These are phyloP conservation scores for Pichia sp. DNA, from an alignment of 1,139 yeast genomes.

Conservation along the genomic window DNA sequence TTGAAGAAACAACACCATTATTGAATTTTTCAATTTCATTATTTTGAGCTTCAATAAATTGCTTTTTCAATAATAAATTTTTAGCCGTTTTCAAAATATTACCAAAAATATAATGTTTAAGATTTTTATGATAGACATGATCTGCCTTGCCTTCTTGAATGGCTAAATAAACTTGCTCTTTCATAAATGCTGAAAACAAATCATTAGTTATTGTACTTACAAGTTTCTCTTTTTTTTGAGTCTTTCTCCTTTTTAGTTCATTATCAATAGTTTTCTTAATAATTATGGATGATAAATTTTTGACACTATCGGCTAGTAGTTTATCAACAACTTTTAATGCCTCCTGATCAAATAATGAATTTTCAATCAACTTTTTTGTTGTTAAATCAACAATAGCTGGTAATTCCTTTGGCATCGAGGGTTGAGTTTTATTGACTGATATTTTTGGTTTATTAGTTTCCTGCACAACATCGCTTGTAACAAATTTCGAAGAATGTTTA, in stretches of 20 bases:
- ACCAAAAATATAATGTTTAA: constrained; percentile 26
- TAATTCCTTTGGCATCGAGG: too few species aligned
- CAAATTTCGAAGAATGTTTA: too few species aligned
- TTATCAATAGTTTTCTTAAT: constrained; percentile 28
- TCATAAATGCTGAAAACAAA: constrained; percentile 52
- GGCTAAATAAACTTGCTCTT: constrained; percentile 45
- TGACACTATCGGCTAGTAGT: constrained; percentile 32
- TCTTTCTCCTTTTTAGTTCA: constrained; percentile 24
- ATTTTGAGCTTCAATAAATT: constrained; percentile 33
- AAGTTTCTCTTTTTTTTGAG: constrained; percentile 30
- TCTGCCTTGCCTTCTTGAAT: constrained; percentile 34
- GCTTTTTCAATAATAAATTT: constrained; percentile 25
- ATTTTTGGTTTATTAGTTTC: too few species aligned
- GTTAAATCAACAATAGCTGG: too few species aligned
- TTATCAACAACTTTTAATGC: constrained; percentile 27
- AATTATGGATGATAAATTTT: constrained; percentile 30
- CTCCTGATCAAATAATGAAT: constrained; percentile 16
- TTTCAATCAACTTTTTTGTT: constrained; percentile 17
- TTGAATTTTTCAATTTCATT: constrained; percentile 39
- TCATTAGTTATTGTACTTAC: constrained; percentile 39
- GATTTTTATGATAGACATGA: constrained; percentile 21
- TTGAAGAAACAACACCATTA: background rate
- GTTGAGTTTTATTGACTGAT: too few species aligned
- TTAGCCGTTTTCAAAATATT: constrained; percentile 29
- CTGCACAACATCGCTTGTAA: too few species aligned